These are phyloP conservation scores for Rhodamnia argentea DNA, from an alignment of 345 rosid species.

Conservation along the genomic window DNA sequence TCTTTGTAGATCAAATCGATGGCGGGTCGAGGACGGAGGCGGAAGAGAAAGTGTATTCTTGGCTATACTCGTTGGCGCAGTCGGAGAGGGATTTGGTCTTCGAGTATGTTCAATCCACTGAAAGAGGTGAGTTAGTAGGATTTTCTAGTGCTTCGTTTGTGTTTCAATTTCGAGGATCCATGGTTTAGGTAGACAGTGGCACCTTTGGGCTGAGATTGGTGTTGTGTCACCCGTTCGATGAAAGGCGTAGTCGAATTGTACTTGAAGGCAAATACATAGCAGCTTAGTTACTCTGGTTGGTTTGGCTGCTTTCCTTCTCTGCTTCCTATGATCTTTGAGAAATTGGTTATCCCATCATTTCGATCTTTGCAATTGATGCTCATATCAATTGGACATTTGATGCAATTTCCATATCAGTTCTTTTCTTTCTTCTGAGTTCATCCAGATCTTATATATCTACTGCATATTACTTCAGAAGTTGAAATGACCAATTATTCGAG, in stretches of 20 bases:
- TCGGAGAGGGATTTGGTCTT: constrained; percentile 41
- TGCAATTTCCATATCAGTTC: not conserved
- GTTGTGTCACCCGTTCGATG: not conserved
- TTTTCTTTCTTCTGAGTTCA: not conserved
- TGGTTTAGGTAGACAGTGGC: not conserved
- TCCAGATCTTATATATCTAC: not conserved
- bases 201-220: not conserved
- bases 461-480: not conserved
- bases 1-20: constrained; percentile 26
- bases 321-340: not conserved
- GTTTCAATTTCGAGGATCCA: not conserved
- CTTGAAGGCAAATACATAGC: not conserved
- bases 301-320: not conserved
- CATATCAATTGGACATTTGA: not conserved
- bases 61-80: constrained; percentile 50
- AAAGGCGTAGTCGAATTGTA: not conserved
- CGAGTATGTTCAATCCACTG: constrained; percentile 64
- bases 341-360: not conserved
- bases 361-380: not conserved
- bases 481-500: not conserved
- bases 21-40: constrained; percentile 50
- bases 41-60: constrained; percentile 59
- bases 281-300: not conserved
- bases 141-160: not conserved
- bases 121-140: constrained; percentile 33